Conservation (phyloP, 805 yeast species). For the Candida ascalaphidarum region DNA sequence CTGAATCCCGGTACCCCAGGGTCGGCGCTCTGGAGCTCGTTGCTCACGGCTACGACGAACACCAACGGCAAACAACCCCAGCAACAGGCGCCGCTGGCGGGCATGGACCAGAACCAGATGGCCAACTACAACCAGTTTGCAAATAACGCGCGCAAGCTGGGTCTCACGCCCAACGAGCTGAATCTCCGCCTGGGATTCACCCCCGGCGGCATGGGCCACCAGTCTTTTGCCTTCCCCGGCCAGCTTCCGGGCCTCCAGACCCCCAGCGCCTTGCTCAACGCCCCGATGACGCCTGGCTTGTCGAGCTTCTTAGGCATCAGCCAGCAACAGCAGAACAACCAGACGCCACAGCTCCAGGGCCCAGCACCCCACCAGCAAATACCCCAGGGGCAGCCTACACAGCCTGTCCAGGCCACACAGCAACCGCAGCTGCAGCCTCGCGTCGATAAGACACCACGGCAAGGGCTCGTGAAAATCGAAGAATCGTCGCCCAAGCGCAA, state of each 20-base stretch:
- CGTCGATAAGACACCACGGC: background rate
- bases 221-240: no score
- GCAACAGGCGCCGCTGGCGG: background rate
- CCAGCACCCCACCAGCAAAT: background rate
- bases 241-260: constrained; percentile 30
- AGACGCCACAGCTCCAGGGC: constrained; percentile 1
- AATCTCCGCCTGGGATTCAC: constrained; percentile 64
- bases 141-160: constrained; percentile 36
- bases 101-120: background rate
- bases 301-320: constrained; percentile 28
- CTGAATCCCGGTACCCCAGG: constrained; percentile 47
- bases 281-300: constrained; percentile 43
- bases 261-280: constrained; percentile 31
- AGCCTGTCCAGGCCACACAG: no score
- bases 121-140: constrained; percentile 15
- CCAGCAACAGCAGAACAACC: constrained; percentile 3
- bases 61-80: background rate
- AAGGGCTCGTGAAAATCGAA: background rate
- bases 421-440: no score
- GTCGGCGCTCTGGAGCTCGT: constrained; percentile 37
- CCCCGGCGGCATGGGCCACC: constrained; percentile 39
- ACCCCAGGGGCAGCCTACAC: no score
- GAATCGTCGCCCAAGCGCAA: background rate
- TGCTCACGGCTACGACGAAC: constrained; percentile 31
- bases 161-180: constrained; percentile 72